Conservation (phyloP, 1,139 yeast genomes). For the Suhomyces coccinellae region DNA sequence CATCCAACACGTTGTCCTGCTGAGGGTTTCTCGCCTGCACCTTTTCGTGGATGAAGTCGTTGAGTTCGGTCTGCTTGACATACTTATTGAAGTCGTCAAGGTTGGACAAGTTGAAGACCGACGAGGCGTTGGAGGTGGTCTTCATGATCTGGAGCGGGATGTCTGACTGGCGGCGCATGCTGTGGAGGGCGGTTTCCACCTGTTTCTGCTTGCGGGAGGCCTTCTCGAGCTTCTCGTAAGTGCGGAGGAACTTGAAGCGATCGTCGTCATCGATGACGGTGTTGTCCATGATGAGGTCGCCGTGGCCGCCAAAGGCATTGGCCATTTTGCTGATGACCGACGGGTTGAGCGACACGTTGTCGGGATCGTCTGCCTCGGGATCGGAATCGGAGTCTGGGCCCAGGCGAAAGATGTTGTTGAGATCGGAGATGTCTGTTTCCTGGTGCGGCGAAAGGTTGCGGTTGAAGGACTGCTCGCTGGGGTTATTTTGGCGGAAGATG, state of each 20-base stretch:
- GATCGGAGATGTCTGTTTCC: constrained; percentile 13
- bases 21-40: constrained; percentile 12
- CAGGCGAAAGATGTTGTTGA: constrained; percentile 15
- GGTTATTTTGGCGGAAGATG: constrained; percentile 12
- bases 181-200: constrained; percentile 14
- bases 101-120: constrained; percentile 36
- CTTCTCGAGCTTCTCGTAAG: constrained; percentile 26
- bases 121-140: constrained; percentile 20
- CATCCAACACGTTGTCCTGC: constrained; percentile 28
- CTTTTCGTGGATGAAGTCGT: constrained; percentile 32
- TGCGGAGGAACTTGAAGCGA: constrained; percentile 31
- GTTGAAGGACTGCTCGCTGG: constrained; percentile 1
- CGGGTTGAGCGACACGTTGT: constrained; percentile 25
- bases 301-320: constrained; percentile 10
- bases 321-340: constrained; percentile 30
- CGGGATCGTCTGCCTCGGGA: constrained; percentile 11
- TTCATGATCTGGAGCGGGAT: constrained; percentile 29
- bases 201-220: constrained; percentile 13
- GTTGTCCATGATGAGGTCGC: constrained; percentile 8
- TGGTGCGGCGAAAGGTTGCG: constrained; percentile 1
- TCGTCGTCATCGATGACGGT: constrained; percentile 20
- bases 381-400: constrained; percentile 20
- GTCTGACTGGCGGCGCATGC: constrained; percentile 20
- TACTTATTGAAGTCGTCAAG: constrained; percentile 40
- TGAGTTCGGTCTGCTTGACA: constrained; percentile 38